These are phyloP conservation scores for Kazachstania sp. DNA, from an alignment of 1,139 yeast genomes.

Conservation along the genomic window DNA sequence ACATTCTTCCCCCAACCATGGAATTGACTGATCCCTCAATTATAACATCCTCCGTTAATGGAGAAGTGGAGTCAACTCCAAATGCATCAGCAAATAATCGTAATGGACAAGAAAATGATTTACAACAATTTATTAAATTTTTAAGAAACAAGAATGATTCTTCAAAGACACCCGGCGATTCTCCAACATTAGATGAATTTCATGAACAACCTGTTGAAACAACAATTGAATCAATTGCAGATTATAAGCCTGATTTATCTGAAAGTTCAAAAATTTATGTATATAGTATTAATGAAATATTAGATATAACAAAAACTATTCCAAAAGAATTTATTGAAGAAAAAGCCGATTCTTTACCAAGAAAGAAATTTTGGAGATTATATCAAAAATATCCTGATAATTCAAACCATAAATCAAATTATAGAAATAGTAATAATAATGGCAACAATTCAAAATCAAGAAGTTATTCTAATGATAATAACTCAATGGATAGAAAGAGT, in stretches of 20 bases:
- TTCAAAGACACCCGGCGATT: neutral
- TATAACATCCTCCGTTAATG: slow-evolving; percentile 6
- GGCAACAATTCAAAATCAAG: slow-evolving; percentile 5
- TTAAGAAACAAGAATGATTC: slow-evolving; percentile 4
- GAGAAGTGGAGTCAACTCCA: neutral
- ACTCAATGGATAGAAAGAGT: slow-evolving; percentile 12
- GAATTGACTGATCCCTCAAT: slow-evolving; percentile 16
- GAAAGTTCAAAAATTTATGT: slow-evolving; percentile 7
- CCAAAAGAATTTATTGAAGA: slow-evolving; percentile 12
- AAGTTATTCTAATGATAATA: slow-evolving; percentile 5
- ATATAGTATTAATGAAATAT: slow-evolving; percentile 19
- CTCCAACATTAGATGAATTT: neutral
- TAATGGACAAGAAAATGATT: slow-evolving; percentile 1
- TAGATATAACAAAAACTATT: slow-evolving; percentile 11
- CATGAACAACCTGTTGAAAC: neutral
- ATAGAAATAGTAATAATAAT: slow-evolving; percentile 6
- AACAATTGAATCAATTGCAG: slow-evolving; percentile 4
- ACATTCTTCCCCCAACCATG: slow-evolving; percentile 7
- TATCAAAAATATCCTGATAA: slow-evolving; percentile 21
- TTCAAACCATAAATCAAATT: slow-evolving; percentile 8
- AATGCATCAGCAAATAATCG: neutral
- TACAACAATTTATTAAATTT: slow-evolving; percentile 5
- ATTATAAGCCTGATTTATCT: slow-evolving; percentile 17
- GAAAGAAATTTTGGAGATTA: slow-evolving; percentile 30
- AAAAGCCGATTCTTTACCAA: slow-evolving; percentile 18